A percentile compares a stretch with the other conserved stretches of the same genome.
These are phyloP conservation scores for Leptodermis oblonga DNA, from an alignment of 257 asterid species.

Conservation along the genomic window DNA sequence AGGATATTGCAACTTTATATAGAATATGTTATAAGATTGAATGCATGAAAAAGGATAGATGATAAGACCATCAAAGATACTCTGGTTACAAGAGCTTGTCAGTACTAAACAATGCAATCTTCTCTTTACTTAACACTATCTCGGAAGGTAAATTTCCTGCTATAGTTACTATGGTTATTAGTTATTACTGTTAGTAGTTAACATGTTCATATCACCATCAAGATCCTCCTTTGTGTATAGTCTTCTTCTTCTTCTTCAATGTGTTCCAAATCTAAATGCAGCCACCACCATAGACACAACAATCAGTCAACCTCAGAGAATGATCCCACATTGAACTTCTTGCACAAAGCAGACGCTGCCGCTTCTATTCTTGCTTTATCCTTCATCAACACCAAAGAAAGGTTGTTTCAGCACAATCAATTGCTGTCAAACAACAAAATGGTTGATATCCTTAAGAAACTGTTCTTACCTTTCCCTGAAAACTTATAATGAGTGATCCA, in stretches of 20 bases:
- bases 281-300: not conserved
- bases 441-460: not conserved
- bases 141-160: not conserved
- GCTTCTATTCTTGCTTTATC: conserved; percentile 50
- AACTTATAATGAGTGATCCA: conserved; percentile 52
- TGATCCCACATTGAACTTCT: conserved; percentile 38
- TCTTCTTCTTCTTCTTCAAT: not conserved
- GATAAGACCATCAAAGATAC: not conserved
- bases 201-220: not conserved
- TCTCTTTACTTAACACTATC: not conserved
- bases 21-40: not conserved
- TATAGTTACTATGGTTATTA: not conserved
- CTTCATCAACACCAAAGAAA: conserved; percentile 38
- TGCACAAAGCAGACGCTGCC: conserved; percentile 51
- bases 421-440: not conserved
- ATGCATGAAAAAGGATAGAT: not conserved
- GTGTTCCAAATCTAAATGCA: not conserved
- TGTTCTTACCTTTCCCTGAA: conserved; percentile 58
- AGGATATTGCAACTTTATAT: not conserved
- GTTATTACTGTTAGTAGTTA: not conserved
- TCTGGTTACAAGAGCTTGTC: not conserved
- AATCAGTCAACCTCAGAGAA: conserved; percentile 39
- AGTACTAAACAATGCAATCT: not conserved
- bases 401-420: too few relatives aligned
- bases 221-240: not conserved